phyloP scores from a whole-genome alignment of 2,329 filamentous ascomycete species.

The Sporothrix pseudoabietina region DNA sequence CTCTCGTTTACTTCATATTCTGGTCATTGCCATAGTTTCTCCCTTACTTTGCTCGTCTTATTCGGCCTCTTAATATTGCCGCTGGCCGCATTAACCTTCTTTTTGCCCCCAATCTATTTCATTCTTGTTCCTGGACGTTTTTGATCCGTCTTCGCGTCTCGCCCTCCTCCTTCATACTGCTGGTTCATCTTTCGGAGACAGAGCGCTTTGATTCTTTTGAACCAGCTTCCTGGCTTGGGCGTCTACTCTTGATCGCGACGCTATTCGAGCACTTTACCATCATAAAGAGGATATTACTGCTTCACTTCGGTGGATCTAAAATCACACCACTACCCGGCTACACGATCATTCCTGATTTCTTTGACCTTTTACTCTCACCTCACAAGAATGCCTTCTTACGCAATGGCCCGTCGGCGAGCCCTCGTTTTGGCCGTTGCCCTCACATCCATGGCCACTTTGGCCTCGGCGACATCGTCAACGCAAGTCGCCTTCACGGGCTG shows the following conservation, averaged over 20 bases:
- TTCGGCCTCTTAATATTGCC: neutral
- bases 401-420: neutral
- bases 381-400: neutral
- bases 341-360: no score
- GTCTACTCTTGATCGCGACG: neutral
- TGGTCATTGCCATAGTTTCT: neutral
- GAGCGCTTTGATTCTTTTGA: neutral
- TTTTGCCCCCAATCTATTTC: neutral
- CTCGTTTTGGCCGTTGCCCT: neutral
- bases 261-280: neutral
- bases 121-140: neutral
- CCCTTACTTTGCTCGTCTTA: neutral
- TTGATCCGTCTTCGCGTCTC: neutral
- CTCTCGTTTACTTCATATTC: no score
- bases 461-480: neutral
- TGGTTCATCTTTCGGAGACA: constrained; percentile 5
- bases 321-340: no score
- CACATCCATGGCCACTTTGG: neutral
- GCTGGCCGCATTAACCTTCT: constrained; percentile 11
- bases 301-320: neutral
- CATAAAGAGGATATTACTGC: neutral
- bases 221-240: neutral
- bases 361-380: neutral
- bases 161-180: neutral
- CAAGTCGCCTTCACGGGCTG: constrained; percentile 31